These are phyloP conservation scores for Boeremia exigua DNA, from an alignment of 2,329 filamentous ascomycete genomes.

Conservation along the genomic window DNA sequence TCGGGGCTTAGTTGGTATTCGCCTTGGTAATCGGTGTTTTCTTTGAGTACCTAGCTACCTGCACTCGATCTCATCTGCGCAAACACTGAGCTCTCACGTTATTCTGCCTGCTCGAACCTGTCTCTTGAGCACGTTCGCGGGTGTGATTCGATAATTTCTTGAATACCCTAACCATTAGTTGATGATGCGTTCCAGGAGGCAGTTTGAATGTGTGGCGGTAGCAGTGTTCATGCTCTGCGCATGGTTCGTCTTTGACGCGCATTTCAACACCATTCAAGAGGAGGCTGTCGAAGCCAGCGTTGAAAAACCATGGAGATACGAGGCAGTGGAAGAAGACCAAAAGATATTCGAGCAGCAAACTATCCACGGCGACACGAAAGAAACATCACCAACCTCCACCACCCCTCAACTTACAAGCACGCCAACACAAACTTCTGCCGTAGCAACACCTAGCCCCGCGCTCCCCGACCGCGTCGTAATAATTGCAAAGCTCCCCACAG, in stretches of 20 bases:
- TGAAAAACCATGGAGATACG: slow-evolving; percentile 19
- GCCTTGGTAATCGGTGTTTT: too few species aligned
- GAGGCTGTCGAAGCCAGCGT: slow-evolving; percentile 2
- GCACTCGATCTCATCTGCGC: too few species aligned
- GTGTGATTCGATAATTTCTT: background rate
- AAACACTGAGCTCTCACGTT: too few species aligned
- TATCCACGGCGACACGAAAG: slow-evolving; percentile 11
- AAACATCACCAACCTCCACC: slow-evolving; percentile 5
- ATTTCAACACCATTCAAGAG: slow-evolving; percentile 15
- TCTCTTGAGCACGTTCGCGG: background rate
- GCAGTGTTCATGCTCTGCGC: slow-evolving; percentile 22
- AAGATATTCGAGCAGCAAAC: slow-evolving; percentile 14
- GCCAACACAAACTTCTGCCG: slow-evolving; percentile 9
- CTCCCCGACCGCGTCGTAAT: slow-evolving; percentile 26
- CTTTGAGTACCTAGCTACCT: too few species aligned
- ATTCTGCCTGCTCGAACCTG: background rate
- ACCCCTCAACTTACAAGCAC: slow-evolving; percentile 10
- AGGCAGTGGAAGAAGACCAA: slow-evolving; percentile 16
- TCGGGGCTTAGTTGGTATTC: too few species aligned
- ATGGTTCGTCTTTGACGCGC: slow-evolving; percentile 21
- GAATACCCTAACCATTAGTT: slow-evolving; percentile 1
- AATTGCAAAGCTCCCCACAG: slow-evolving; percentile 24
- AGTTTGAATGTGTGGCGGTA: slow-evolving; percentile 18
- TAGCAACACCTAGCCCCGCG: slow-evolving; percentile 13
- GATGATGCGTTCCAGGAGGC: slow-evolving; percentile 19